Percentiles rank a stretch among this genome's conserved stretches.
phyloP scores from a whole-genome alignment of 2,329 filamentous ascomycete species.

The Monilinia fructicola region DNA sequence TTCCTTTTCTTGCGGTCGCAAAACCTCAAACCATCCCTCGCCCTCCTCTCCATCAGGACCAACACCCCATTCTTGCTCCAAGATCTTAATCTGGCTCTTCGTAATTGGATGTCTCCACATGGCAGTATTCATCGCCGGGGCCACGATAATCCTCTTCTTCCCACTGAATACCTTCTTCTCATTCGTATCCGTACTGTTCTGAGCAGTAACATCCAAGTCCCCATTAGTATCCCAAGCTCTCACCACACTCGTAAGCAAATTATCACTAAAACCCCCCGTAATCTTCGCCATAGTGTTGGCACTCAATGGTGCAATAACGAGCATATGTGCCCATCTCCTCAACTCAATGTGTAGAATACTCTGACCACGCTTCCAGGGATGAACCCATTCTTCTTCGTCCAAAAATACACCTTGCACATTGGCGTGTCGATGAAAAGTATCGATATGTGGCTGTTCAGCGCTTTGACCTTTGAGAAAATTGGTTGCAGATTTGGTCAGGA shows the following conservation, averaged over 20 bases:
- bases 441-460: slow-evolving; percentile 70
- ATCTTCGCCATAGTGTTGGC: slow-evolving; percentile 89
- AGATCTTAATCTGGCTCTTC: slow-evolving; percentile 63
- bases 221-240: slow-evolving; percentile 77
- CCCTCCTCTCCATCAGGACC: slow-evolving; percentile 62
- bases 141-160: slow-evolving; percentile 70
- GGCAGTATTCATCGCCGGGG: slow-evolving; percentile 82
- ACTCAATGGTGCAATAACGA: slow-evolving; percentile 77
- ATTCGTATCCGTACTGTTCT: slow-evolving; percentile 25
- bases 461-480: slow-evolving; percentile 77
- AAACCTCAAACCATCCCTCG: slow-evolving; percentile 65
- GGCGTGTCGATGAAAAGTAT: slow-evolving; percentile 56
- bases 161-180: slow-evolving; percentile 31
- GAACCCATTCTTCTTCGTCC: slow-evolving; percentile 82
- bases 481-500: slow-evolving; percentile 72
- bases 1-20: slow-evolving; percentile 71
- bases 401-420: slow-evolving; percentile 79
- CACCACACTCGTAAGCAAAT: slow-evolving; percentile 70
- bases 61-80: slow-evolving; percentile 74
- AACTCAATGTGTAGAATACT: slow-evolving; percentile 89
- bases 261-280: slow-evolving; percentile 72
- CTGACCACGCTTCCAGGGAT: slow-evolving; percentile 75
- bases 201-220: slow-evolving; percentile 22
- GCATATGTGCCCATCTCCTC: slow-evolving; percentile 74
- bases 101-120: slow-evolving; percentile 92